phyloP scores from a whole-genome alignment of 2,329 filamentous ascomycete genomes.

The Penicillium paneum region DNA sequence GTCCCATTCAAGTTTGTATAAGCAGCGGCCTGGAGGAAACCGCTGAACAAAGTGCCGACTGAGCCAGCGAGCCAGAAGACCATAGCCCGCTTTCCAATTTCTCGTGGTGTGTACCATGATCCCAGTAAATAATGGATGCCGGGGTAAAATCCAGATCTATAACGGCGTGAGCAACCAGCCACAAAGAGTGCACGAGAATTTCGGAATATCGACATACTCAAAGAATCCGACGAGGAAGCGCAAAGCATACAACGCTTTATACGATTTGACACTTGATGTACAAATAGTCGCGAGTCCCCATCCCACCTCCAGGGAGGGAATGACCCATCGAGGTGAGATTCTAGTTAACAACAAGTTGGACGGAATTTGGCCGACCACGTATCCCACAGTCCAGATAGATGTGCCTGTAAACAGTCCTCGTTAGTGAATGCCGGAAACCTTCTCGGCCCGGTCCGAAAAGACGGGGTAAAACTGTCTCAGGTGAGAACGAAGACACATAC shows the following conservation, averaged over 20 bases:
- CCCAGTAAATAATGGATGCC: slow-evolving; percentile 28
- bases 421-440: neutral
- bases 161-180: neutral
- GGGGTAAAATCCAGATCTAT: slow-evolving; percentile 23
- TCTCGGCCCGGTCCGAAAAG: neutral
- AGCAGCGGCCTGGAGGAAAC: slow-evolving; percentile 23
- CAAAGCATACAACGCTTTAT: slow-evolving; percentile 21
- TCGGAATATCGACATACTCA: slow-evolving; percentile 14
- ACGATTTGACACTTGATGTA: slow-evolving; percentile 23
- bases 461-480: neutral
- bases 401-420: slow-evolving; percentile 13
- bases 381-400: slow-evolving; percentile 46
- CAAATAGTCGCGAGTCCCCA: slow-evolving; percentile 28
- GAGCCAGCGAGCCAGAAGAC: slow-evolving; percentile 24
- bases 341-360: slow-evolving; percentile 47
- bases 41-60: slow-evolving; percentile 22
- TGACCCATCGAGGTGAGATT: slow-evolving; percentile 44
- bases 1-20: slow-evolving; percentile 25
- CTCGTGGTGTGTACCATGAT: slow-evolving; percentile 26
- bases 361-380: slow-evolving; percentile 46
- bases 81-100: slow-evolving; percentile 25
- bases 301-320: slow-evolving; percentile 38
- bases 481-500: slow-evolving; percentile 4
- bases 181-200: too few species aligned
- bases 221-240: slow-evolving; percentile 31